Percentiles rank a stretch among this genome's conserved stretches.
These are phyloP conservation scores for Ceraceosorus bombacis DNA, from an alignment of 1,284 basidiomycete genomes.

Conservation along the genomic window DNA sequence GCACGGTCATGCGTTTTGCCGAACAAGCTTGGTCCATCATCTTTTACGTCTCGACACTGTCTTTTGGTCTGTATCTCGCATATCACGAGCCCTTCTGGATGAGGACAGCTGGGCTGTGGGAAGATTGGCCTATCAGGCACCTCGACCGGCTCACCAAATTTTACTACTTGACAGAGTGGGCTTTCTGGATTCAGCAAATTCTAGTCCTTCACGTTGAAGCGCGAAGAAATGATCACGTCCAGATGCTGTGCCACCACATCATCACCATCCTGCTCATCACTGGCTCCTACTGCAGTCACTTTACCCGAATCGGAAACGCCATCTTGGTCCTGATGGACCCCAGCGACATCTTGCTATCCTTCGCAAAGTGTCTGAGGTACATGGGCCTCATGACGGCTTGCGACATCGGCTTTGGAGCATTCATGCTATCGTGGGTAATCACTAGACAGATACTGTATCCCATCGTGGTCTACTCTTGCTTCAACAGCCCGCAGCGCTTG, in stretches of 20 bases:
- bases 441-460: slow-evolving; percentile 40
- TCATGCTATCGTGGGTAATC: slow-evolving; percentile 43
- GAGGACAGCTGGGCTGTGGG: slow-evolving; percentile 39
- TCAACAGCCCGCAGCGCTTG: neutral
- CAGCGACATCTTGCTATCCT: slow-evolving; percentile 78
- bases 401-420: slow-evolving; percentile 70
- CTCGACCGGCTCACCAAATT: slow-evolving; percentile 68
- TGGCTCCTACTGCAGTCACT: slow-evolving; percentile 71
- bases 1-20: slow-evolving; percentile 62
- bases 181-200: slow-evolving; percentile 87
- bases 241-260: slow-evolving; percentile 93
- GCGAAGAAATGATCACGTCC: slow-evolving; percentile 78
- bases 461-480: slow-evolving; percentile 31
- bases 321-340: slow-evolving; percentile 88
- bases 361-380: slow-evolving; percentile 83
- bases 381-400: slow-evolving; percentile 62
- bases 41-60: slow-evolving; percentile 71
- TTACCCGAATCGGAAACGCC: slow-evolving; percentile 76
- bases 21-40: slow-evolving; percentile 86
- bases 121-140: slow-evolving; percentile 4
- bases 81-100: slow-evolving; percentile 70
- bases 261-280: slow-evolving; percentile 75
- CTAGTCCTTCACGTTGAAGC: slow-evolving; percentile 87
- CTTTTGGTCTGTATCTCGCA: slow-evolving; percentile 77
- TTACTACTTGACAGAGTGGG: slow-evolving; percentile 69